phyloP scores from a whole-genome alignment of 805 yeast genomes.

The Wickerhamomyces strasburgensis region DNA sequence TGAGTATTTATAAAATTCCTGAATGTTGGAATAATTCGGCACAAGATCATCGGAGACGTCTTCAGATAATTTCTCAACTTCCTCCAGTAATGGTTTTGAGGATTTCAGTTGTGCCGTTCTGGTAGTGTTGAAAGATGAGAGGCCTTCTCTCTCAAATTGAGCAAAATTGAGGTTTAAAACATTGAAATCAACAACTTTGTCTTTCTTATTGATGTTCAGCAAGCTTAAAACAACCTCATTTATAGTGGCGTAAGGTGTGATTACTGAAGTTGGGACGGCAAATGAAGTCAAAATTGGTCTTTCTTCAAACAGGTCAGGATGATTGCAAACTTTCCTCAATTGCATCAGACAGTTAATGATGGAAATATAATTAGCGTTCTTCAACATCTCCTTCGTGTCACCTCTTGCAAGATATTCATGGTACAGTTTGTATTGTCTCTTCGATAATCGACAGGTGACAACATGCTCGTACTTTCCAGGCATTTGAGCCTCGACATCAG shows the following conservation, averaged over 20 bases:
- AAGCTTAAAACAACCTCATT: slow-evolving; percentile 36
- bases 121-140: slow-evolving; percentile 43
- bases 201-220: slow-evolving; percentile 25
- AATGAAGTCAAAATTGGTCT: slow-evolving; percentile 91
- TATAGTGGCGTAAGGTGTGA: slow-evolving; percentile 39
- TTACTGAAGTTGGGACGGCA: slow-evolving; percentile 63
- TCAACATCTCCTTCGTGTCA: slow-evolving; percentile 87
- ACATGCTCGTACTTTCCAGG: slow-evolving; percentile 97
- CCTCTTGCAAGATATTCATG: slow-evolving; percentile 98
- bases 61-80: slow-evolving; percentile 38
- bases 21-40: slow-evolving; percentile 34
- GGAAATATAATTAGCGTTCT: slow-evolving; percentile 90
- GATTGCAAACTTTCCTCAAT: slow-evolving; percentile 91
- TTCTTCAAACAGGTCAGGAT: slow-evolving; percentile 93
- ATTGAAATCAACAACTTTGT: slow-evolving; percentile 39
- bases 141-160: slow-evolving; percentile 28
- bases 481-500: slow-evolving; percentile 98
- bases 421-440: slow-evolving; percentile 84
- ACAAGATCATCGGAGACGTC: slow-evolving; percentile 26
- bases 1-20: slow-evolving; percentile 54
- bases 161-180: slow-evolving; percentile 60
- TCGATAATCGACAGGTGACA: slow-evolving; percentile 84
- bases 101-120: slow-evolving; percentile 44
- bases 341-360: slow-evolving; percentile 98
- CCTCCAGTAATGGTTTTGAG: slow-evolving; percentile 37